Percentiles rank a stretch among this genome's conserved stretches.
These are phyloP conservation scores for Apiotrichum veenhuisii DNA, from an alignment of 1,284 basidiomycete species.

Conservation along the genomic window DNA sequence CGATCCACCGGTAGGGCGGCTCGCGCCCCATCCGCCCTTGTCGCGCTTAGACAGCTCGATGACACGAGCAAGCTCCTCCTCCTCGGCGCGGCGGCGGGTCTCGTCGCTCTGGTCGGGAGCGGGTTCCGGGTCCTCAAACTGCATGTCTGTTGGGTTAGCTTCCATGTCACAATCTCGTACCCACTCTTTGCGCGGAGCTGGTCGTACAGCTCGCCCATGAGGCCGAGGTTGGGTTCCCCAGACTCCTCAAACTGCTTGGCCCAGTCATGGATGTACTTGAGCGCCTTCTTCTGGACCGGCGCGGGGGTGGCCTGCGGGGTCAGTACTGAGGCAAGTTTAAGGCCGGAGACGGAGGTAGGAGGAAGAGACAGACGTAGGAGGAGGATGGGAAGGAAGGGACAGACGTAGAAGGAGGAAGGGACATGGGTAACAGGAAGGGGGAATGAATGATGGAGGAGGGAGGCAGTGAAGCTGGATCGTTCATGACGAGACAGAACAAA, in stretches of 20 bases:
- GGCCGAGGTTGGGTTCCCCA: slow-evolving; percentile 68
- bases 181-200: slow-evolving; percentile 75
- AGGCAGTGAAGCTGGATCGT: too few relatives aligned
- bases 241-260: slow-evolving; percentile 69
- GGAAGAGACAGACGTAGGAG: too few relatives aligned
- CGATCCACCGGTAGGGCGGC: slow-evolving; percentile 11
- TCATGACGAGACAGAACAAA: too few relatives aligned
- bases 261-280: slow-evolving; percentile 78
- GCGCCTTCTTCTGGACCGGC: slow-evolving; percentile 73
- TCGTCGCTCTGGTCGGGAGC: slow-evolving; percentile 56
- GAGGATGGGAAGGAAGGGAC: too few relatives aligned
- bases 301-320: slow-evolving; percentile 75
- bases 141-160: slow-evolving; percentile 27
- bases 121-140: slow-evolving; percentile 64
- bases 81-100: slow-evolving; percentile 67
- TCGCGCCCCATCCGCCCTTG: slow-evolving; percentile 63
- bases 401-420: too few relatives aligned
- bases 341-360: too few relatives aligned
- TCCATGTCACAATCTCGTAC: slow-evolving; percentile 21
- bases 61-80: slow-evolving; percentile 86
- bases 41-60: slow-evolving; percentile 84
- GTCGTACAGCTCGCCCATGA: slow-evolving; percentile 89
- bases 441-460: too few relatives aligned
- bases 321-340: background rate
- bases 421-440: too few relatives aligned